Evolutionary conservation across 495 filamentous ascomycete species (phyloP).

Genomic region (Pyrenula massariospora): DNA sequence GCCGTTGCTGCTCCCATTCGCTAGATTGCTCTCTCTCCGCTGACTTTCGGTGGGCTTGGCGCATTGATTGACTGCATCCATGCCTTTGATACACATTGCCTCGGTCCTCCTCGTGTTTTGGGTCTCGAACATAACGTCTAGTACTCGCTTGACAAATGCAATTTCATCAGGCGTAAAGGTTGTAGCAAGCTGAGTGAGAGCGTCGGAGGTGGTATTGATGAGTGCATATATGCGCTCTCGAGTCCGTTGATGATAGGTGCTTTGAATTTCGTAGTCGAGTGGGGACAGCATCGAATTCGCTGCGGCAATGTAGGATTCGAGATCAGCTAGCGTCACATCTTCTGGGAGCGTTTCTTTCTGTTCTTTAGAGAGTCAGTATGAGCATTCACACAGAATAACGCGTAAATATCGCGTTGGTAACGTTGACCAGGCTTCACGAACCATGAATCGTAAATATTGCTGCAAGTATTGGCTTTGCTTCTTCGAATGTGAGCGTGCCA

Average conservation of each 20-base stretch:
- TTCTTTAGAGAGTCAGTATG: conserved; percentile 15
- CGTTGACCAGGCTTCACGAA: conserved; percentile 13
- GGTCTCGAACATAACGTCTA: conserved; percentile 86
- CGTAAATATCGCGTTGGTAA: conserved; percentile 2
- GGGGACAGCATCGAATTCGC: conserved; percentile 61
- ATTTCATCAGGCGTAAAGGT: conserved; percentile 74
- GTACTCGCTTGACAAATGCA: conserved; percentile 71
- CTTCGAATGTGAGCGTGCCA: conserved; percentile 59
- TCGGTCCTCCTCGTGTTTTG: conserved; percentile 68
- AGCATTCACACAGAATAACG: neutral
- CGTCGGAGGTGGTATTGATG: conserved; percentile 80
- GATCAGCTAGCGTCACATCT: conserved; percentile 55
- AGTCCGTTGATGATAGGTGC: conserved; percentile 49
- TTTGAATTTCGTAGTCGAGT: conserved; percentile 81
- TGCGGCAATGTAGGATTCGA: conserved; percentile 54
- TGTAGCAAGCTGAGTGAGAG: conserved; percentile 78
- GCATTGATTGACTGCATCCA: conserved; percentile 51
- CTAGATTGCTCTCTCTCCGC: conserved; percentile 25
- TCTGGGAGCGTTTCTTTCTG: conserved; percentile 29
- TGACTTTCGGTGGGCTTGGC: conserved; percentile 16
- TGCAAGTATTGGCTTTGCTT: conserved; percentile 63
- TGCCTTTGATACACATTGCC: conserved; percentile 64
- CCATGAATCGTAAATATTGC: conserved; percentile 54
- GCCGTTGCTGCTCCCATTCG: conserved; percentile 21
- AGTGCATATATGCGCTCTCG: conserved; percentile 52